Evolutionary conservation across 345 rosid species (phyloP), one percentile per base, ranked within the genome.

Genomic region (Mallotus nudiflorus): DNA sequence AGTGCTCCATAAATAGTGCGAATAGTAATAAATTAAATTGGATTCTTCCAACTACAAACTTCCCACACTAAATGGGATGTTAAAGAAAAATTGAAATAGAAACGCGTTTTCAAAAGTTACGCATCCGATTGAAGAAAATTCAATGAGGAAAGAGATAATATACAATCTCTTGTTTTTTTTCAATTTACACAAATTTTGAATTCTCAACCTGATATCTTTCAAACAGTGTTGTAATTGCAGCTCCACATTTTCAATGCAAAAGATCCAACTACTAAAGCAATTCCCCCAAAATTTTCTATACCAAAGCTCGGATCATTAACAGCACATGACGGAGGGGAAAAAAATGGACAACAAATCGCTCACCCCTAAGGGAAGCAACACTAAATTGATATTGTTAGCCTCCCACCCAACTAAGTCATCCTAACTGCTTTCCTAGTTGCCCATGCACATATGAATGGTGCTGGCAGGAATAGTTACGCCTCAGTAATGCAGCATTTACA

Each of bases 401-500:
- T 70, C 82, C 87, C 50, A 29, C 68, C 58, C 59, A 63, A 28
- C 69, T 50, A 33, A 53, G 69, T 72, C 73, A 73, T 69, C 70
- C 78, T 69, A 68, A 27, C 60, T 45, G 66, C 73, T 67, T 77
- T 65, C 64, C 64, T 4, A 52, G 69, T 58, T 62, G 59, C 59
- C 68, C 70, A 78, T 77, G 51, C 67, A 56, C 67, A 60, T 62
- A 44, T 68, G 69, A 73, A 72, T 14, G 18, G 71, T 50, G 63
- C 66, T 35, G 27, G 71, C 70, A 51, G 52, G 13, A 22, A 9
- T 3, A 56, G 49, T 73, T 63, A 75, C 44, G 67, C 78, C 80
- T 68, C 53, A 20, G 45, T 56, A 72, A 76, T 54, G 65, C 57
- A 45, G 57, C 81, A 74, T 87, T 74, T 77, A 83, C 86, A 82